Conservation (phyloP, 1,139 yeast genomes). For the Barnettozyma hawaiiensis region DNA sequence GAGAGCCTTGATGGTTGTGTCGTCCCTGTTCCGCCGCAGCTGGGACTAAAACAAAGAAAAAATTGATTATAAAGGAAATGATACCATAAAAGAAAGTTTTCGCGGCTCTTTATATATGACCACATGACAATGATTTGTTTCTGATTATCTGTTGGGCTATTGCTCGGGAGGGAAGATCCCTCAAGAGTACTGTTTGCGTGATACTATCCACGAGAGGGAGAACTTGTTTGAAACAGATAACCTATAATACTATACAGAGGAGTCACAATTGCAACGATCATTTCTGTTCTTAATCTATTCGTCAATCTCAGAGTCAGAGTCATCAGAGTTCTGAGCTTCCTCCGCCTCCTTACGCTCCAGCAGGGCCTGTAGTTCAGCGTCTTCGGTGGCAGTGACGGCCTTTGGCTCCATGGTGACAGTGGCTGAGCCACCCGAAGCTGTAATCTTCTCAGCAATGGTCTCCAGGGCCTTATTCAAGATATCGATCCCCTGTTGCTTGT, state of each 20-base stretch:
- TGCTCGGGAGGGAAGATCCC: no score
- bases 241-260: neutral
- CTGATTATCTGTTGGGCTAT: no score
- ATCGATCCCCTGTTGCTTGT: constrained; percentile 82
- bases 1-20: no score
- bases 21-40: no score
- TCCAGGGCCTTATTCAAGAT: constrained; percentile 74
- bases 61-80: no score
- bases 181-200: no score
- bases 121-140: no score
- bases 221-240: no score
- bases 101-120: no score
- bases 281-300: constrained; percentile 11
- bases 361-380: constrained; percentile 93
- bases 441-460: constrained; percentile 64
- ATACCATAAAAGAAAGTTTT: no score
- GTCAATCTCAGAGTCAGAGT: constrained; percentile 33
- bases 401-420: constrained; percentile 97
- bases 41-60: no score
- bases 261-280: neutral
- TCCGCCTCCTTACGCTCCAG: constrained; percentile 73
- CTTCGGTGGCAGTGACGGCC: constrained; percentile 98
- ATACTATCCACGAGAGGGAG: no score
- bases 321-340: constrained; percentile 50
- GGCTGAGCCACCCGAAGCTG: constrained; percentile 76